A percentile compares a stretch with the other conserved stretches of the same genome.
phyloP scores from a whole-genome alignment of 2,329 filamentous ascomycete species.

The Magnaporthiopsis incrustans region DNA sequence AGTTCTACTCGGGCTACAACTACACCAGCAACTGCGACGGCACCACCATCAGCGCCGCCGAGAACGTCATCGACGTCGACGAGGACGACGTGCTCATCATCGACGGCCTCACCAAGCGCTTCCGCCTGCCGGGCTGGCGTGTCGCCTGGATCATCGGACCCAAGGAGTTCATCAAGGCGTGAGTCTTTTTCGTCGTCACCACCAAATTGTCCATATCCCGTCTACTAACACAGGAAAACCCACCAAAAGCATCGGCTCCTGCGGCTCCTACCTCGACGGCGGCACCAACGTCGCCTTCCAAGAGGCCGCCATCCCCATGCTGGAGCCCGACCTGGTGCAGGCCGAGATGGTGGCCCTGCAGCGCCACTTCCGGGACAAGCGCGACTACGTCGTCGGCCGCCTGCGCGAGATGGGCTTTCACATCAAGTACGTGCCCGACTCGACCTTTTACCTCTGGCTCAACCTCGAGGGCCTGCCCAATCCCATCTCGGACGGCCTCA shows the following conservation, averaged over 20 bases:
- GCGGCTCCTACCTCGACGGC: conserved; percentile 89
- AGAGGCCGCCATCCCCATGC: conserved; percentile 85
- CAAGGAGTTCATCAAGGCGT: conserved; percentile 91
- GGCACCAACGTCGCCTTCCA: conserved; percentile 94
- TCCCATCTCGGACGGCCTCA: conserved; percentile 85
- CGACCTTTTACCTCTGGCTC: conserved; percentile 86
- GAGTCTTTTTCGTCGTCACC: conserved; percentile 20
- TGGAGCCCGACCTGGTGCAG: conserved; percentile 75
- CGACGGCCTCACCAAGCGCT: conserved; percentile 92
- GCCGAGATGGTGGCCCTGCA: conserved; percentile 87
- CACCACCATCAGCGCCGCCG: conserved; percentile 77
- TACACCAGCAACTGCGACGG: conserved; percentile 91
- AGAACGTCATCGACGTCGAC: conserved; percentile 85
- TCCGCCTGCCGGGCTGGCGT: conserved; percentile 91
- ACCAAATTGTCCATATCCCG: no score
- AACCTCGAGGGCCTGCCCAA: conserved; percentile 61
- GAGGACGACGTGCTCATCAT: conserved; percentile 89
- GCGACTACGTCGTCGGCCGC: conserved; percentile 78
- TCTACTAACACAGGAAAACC: background rate
- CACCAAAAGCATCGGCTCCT: conserved; percentile 61
- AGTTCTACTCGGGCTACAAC: conserved; percentile 96
- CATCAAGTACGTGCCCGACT: conserved; percentile 77
- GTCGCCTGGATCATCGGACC: conserved; percentile 94
- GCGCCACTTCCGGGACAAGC: conserved; percentile 81
- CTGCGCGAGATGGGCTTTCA: conserved; percentile 81